phyloP scores from a whole-genome alignment of 2,329 filamentous ascomycete genomes.

The Ophiobolus disseminans region DNA sequence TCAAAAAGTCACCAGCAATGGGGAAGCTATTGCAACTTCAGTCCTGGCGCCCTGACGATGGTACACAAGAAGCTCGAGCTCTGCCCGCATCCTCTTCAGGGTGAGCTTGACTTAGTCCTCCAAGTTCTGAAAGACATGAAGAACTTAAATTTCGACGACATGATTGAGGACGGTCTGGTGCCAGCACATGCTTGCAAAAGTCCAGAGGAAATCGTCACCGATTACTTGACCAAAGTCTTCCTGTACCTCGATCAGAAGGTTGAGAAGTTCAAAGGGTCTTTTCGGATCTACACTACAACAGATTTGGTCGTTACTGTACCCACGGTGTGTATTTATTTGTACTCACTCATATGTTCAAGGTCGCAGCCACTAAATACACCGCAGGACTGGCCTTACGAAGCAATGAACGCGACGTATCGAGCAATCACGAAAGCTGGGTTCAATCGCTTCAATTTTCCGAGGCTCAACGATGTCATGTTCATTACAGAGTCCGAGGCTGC shows the following conservation, averaged over 20 bases:
- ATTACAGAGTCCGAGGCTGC: slow-evolving; percentile 40
- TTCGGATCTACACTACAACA: slow-evolving; percentile 17
- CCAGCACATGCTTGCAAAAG: slow-evolving; percentile 29
- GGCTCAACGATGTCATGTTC: slow-evolving; percentile 28
- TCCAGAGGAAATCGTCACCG: slow-evolving; percentile 34
- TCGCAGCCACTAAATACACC: not conserved
- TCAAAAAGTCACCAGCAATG: slow-evolving; percentile 31
- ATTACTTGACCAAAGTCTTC: slow-evolving; percentile 35
- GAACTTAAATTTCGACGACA: slow-evolving; percentile 25
- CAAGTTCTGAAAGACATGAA: slow-evolving; percentile 35
- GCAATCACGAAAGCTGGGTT: slow-evolving; percentile 36
- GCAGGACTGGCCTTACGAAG: slow-evolving; percentile 36
- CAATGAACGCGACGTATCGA: slow-evolving; percentile 36
- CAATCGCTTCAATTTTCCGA: slow-evolving; percentile 29
- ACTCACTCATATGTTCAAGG: not conserved
- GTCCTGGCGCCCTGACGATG: slow-evolving; percentile 30
- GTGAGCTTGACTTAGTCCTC: slow-evolving; percentile 35
- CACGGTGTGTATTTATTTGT: slow-evolving; percentile 18
- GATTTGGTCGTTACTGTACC: slow-evolving; percentile 39
- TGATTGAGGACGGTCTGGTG: not conserved
- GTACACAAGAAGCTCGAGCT: slow-evolving; percentile 40
- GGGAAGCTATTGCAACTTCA: slow-evolving; percentile 30
- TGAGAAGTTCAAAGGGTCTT: slow-evolving; percentile 10
- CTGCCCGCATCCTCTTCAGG: slow-evolving; percentile 20
- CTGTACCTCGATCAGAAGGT: slow-evolving; percentile 17